phyloP scores from a whole-genome alignment of 208 protist genomes.

The Wallacemonas rigidus region DNA sequence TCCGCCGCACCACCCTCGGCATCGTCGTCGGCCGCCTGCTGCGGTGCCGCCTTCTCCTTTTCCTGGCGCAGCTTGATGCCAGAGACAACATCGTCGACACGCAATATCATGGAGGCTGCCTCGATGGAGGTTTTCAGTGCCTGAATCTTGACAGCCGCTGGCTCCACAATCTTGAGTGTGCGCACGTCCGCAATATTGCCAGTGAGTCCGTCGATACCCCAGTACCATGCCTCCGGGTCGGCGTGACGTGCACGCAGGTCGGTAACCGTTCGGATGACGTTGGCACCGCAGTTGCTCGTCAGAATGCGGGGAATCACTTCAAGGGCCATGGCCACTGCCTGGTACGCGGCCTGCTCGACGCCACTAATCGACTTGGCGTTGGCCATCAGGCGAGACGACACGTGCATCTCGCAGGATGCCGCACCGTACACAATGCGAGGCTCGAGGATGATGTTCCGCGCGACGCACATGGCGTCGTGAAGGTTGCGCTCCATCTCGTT shows the following conservation, averaged over 20 bases:
- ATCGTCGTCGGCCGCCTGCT: constrained; percentile 58
- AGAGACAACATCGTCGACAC: constrained; percentile 99
- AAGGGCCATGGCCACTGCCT: constrained; percentile 94
- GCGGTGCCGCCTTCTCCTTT: constrained; percentile 47
- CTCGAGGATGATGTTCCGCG: constrained; percentile 98
- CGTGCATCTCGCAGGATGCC: constrained; percentile 98
- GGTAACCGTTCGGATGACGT: constrained; percentile 98
- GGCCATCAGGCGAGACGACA: constrained; percentile 92
- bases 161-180: constrained; percentile 97
- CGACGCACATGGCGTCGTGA: constrained; percentile 99
- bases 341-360: constrained; percentile 97
- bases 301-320: constrained; percentile 98
- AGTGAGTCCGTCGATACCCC: constrained; percentile 98
- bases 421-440: constrained; percentile 98
- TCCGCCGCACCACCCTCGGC: constrained; percentile 51
- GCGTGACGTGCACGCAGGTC: constrained; percentile 97
- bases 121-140: constrained; percentile 98
- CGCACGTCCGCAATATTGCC: constrained; percentile 96
- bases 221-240: constrained; percentile 84
- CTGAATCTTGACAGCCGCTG: constrained; percentile 98
- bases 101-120: constrained; percentile 97
- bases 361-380: constrained; percentile 96
- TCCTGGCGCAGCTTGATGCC: constrained; percentile 90
- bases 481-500: constrained; percentile 99
- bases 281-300: constrained; percentile 99